Percentiles rank a stretch among this genome's conserved stretches.
Conservation (phyloP, 169 alveolate genomes). For the Plasmodium chabaudi region DNA sequence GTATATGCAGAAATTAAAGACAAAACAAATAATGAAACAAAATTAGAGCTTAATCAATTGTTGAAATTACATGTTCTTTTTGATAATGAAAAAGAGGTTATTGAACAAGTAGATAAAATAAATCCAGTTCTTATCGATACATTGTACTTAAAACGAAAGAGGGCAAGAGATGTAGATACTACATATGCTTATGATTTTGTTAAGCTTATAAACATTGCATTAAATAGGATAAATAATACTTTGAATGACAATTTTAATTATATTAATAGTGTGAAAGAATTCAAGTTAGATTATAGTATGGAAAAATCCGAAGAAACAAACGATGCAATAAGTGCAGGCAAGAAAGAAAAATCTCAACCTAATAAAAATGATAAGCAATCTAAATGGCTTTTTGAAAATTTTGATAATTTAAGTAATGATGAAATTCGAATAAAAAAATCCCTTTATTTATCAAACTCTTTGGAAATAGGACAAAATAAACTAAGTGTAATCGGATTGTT, state of each 20-base stretch:
- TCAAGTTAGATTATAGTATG: slow-evolving; percentile 15
- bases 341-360: not conserved
- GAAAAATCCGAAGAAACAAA: not conserved
- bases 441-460: slow-evolving; percentile 23
- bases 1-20: slow-evolving; percentile 5
- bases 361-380: not conserved
- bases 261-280: slow-evolving; percentile 54
- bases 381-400: slow-evolving; percentile 10
- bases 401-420: slow-evolving; percentile 26
- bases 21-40: not conserved
- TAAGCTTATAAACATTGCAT: slow-evolving; percentile 24
- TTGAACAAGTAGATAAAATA: slow-evolving; percentile 8
- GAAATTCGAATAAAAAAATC: slow-evolving; percentile 39
- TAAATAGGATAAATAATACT: slow-evolving; percentile 25
- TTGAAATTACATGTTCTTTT: slow-evolving; percentile 46
- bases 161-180: slow-evolving; percentile 73
- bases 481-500: slow-evolving; percentile 59
- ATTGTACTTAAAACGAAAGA: slow-evolving; percentile 50
- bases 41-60: not conserved
- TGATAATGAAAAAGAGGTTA: slow-evolving; percentile 12
- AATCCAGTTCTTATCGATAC: slow-evolving; percentile 32
- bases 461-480: slow-evolving; percentile 58
- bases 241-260: slow-evolving; percentile 8
- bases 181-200: slow-evolving; percentile 73
- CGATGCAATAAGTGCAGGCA: not conserved